Percentiles rank a stretch among this genome's conserved stretches.
Evolutionary conservation across 768 basidiomycete species (phyloP).

Genomic region (Russula ochroleuca): DNA sequence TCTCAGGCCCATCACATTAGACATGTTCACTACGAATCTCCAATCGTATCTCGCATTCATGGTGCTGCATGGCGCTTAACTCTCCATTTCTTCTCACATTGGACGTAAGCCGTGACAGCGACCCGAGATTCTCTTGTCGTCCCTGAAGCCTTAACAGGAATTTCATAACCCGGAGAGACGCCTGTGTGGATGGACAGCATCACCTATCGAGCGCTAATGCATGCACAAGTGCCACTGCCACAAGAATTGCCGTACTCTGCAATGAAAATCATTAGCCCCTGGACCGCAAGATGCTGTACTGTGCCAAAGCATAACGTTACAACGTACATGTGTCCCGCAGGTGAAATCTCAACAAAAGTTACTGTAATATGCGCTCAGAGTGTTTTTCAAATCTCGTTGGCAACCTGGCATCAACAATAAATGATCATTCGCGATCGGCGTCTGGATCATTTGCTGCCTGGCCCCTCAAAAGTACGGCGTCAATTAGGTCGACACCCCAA

Average conservation of each 20-base stretch:
- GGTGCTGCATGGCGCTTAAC: not conserved
- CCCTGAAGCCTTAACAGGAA: not conserved
- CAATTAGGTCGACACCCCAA: not conserved
- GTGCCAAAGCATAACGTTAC: not conserved
- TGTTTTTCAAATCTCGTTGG: constrained; percentile 57
- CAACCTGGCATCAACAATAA: constrained; percentile 54
- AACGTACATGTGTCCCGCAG: constrained; percentile 70
- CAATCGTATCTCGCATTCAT: too few species aligned
- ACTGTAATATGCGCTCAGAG: constrained; percentile 61
- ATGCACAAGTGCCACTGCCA: constrained; percentile 19
- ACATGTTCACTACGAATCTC: too few species aligned
- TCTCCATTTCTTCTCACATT: not conserved
- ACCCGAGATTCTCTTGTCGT: not conserved
- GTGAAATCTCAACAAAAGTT: constrained; percentile 60
- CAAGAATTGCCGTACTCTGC: constrained; percentile 61
- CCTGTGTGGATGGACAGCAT: not conserved
- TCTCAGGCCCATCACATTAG: not conserved
- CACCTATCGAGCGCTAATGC: not conserved
- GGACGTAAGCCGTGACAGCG: not conserved
- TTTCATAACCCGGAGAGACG: constrained; percentile 1
- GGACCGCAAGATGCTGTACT: not conserved
- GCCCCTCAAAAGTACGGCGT: constrained; percentile 42
- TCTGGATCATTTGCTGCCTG: constrained; percentile 69
- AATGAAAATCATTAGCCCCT: not conserved
- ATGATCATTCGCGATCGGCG: constrained; percentile 60